Evolutionary conservation across 1,284 basidiomycete genomes (phyloP).

Genomic region (Anthracocystis walkeri): DNA sequence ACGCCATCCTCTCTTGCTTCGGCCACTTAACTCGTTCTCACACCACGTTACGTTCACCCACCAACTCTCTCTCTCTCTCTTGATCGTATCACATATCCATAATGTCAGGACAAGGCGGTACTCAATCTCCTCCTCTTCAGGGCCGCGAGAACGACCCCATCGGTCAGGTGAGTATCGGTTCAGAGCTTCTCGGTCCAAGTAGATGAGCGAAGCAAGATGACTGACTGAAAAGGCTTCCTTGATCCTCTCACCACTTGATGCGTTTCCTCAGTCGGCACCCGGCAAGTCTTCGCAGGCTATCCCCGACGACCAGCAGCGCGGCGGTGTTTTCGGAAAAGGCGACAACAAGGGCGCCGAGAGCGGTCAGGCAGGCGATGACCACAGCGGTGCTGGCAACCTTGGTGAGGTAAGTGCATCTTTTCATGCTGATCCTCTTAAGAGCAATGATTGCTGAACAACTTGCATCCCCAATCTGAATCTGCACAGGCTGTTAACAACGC

Average conservation of each 20-base stretch:
- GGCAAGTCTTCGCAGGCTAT: constrained; percentile 40
- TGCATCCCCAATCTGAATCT: not conserved
- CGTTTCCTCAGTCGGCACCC: constrained; percentile 35
- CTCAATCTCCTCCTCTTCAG: constrained; percentile 52
- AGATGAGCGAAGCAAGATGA: not conserved
- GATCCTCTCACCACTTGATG: not conserved
- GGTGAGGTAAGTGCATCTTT: constrained; percentile 15
- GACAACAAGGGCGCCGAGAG: constrained; percentile 39
- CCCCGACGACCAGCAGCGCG: constrained; percentile 53
- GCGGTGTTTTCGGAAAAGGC: constrained; percentile 36
- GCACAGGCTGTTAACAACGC: constrained; percentile 42
- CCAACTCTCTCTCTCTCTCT: constrained; percentile 1
- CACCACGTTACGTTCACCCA: not conserved
- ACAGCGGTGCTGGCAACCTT: constrained; percentile 24
- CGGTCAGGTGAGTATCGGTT: constrained; percentile 37
- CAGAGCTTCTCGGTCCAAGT: not conserved
- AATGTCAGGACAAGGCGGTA: constrained; percentile 46
- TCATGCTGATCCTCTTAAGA: no score
- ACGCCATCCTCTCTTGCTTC: not conserved
- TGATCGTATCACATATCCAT: constrained; percentile 1
- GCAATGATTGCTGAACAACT: not conserved
- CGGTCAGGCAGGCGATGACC: constrained; percentile 29
- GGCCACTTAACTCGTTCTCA: not conserved
- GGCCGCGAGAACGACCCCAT: constrained; percentile 54
- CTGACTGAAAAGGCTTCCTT: not conserved